Evolutionary conservation across 2,329 filamentous ascomycete species (phyloP).

Genomic region (Grosmannia penicillata): DNA sequence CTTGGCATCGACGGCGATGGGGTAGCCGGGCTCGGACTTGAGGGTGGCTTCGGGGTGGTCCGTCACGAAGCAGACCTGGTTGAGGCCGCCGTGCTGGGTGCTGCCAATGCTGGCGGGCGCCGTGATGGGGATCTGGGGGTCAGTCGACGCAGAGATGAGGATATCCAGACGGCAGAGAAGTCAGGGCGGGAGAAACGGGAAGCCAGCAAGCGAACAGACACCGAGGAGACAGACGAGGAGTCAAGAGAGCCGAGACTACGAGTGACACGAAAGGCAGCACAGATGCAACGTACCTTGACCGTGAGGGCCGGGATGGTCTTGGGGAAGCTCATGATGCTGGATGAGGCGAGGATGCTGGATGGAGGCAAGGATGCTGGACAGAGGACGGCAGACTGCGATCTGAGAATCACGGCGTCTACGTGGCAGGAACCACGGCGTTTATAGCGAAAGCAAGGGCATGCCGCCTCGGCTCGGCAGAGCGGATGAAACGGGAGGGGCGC

Average conservation of each 20-base stretch:
- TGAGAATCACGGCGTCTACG: too few relatives aligned
- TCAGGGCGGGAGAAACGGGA: too few relatives aligned
- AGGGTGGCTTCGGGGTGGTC: conserved; percentile 16
- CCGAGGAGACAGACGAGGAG: too few relatives aligned
- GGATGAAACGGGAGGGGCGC: too few relatives aligned
- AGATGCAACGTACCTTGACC: conserved; percentile 15
- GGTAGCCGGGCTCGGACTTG: conserved; percentile 21
- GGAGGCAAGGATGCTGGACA: not conserved
- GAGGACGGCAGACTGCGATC: not conserved
- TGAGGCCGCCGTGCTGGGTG: conserved; percentile 16
- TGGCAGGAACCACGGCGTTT: too few relatives aligned
- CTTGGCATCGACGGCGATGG: conserved; percentile 21
- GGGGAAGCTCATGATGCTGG: conserved; percentile 21
- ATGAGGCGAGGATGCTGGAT: not conserved
- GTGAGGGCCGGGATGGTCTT: conserved; percentile 27
- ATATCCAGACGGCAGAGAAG: too few relatives aligned
- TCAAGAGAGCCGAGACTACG: too few relatives aligned
- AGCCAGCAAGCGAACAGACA: too few relatives aligned
- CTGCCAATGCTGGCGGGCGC: conserved; percentile 16
- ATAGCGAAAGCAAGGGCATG: too few relatives aligned
- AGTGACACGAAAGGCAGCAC: not conserved
- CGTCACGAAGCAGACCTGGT: conserved; percentile 15
- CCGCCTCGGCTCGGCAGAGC: too few relatives aligned
- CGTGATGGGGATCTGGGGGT: conserved; percentile 13
- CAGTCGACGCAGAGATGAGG: not conserved